A percentile compares a stretch with the other conserved stretches of the same genome.
These are phyloP conservation scores for Hypoxylon subgilvum DNA, from an alignment of 495 filamentous ascomycete genomes.

Conservation along the genomic window DNA sequence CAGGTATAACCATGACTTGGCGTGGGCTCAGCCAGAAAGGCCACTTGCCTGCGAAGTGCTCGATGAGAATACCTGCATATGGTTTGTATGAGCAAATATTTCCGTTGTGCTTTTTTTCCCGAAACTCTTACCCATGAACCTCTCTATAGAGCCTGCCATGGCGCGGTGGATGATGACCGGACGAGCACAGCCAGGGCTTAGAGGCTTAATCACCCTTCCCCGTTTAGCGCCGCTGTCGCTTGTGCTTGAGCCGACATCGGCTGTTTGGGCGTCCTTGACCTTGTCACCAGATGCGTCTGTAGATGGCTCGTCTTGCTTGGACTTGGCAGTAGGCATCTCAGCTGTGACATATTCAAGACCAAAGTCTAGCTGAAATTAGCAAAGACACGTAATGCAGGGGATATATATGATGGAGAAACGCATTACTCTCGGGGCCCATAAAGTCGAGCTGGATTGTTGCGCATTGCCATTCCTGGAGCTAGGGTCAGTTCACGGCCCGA, in stretches of 20 bases:
- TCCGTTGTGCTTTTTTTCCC: neutral
- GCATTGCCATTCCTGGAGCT: slow-evolving; percentile 75
- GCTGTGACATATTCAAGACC: slow-evolving; percentile 81
- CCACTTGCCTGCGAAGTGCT: slow-evolving; percentile 98
- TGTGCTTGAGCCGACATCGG: slow-evolving; percentile 38
- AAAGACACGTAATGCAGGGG: neutral
- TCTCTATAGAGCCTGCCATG: slow-evolving; percentile 90
- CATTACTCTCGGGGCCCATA: slow-evolving; percentile 54
- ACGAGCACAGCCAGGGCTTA: slow-evolving; percentile 75
- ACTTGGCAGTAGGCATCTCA: slow-evolving; percentile 39
- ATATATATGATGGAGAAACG: neutral
- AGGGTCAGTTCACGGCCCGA: neutral
- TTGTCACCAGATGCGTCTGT: slow-evolving; percentile 30
- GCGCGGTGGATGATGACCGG: slow-evolving; percentile 98
- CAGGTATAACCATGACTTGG: slow-evolving; percentile 89
- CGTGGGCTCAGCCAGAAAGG: slow-evolving; percentile 96
- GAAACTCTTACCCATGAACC: slow-evolving; percentile 71
- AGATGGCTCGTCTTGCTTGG: slow-evolving; percentile 40
- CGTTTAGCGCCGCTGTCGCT: slow-evolving; percentile 41
- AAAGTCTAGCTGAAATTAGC: slow-evolving; percentile 53
- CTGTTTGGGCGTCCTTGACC: slow-evolving; percentile 39
- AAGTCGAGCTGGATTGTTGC: slow-evolving; percentile 98
- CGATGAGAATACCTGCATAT: slow-evolving; percentile 69
- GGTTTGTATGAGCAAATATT: neutral
- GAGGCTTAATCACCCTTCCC: slow-evolving; percentile 54